Conservation (phyloP, 768 basidiomycete species). For the Lactarius pseudohatsudake region DNA sequence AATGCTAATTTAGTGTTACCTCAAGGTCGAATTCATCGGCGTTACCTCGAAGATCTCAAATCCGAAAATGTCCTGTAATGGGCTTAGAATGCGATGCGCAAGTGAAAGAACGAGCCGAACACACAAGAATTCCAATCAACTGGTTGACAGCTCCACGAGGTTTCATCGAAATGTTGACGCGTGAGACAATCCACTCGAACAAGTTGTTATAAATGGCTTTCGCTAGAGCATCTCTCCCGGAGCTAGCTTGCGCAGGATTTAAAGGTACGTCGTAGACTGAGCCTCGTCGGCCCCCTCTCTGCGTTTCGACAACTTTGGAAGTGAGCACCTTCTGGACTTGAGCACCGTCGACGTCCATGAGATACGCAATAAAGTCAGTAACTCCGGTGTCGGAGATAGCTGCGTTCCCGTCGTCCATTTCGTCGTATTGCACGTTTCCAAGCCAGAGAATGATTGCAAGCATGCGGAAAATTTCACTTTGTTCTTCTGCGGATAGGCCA, state of each 20-base stretch:
- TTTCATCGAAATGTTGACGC: conserved; percentile 96
- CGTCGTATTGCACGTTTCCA: conserved; percentile 89
- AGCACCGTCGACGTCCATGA: conserved; percentile 83
- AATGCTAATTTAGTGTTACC: conserved; percentile 9
- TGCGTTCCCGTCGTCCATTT: conserved; percentile 89
- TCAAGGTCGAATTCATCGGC: not conserved
- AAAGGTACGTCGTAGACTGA: conserved; percentile 97
- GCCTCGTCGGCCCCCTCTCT: conserved; percentile 87
- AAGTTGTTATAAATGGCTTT: conserved; percentile 98
- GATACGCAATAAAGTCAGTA: conserved; percentile 92
- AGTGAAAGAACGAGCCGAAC: conserved; percentile 31
- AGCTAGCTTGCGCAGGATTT: conserved; percentile 86
- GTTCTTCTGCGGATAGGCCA: conserved; percentile 81
- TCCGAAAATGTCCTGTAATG: conserved; percentile 87
- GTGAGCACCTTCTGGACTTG: conserved; percentile 87
- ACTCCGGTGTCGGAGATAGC: conserved; percentile 76
- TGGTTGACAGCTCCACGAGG: conserved; percentile 69
- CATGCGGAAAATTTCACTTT: conserved; percentile 91
- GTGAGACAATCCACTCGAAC: conserved; percentile 98
- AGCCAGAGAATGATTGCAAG: conserved; percentile 92
- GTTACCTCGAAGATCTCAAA: conserved; percentile 95
- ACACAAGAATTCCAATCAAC: conserved; percentile 88
- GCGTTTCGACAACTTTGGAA: conserved; percentile 85
- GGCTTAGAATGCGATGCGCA: conserved; percentile 11
- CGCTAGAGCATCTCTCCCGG: conserved; percentile 88